phyloP scores from a whole-genome alignment of 2,329 filamentous ascomycete species.

The Clarireedia hainanense region DNA sequence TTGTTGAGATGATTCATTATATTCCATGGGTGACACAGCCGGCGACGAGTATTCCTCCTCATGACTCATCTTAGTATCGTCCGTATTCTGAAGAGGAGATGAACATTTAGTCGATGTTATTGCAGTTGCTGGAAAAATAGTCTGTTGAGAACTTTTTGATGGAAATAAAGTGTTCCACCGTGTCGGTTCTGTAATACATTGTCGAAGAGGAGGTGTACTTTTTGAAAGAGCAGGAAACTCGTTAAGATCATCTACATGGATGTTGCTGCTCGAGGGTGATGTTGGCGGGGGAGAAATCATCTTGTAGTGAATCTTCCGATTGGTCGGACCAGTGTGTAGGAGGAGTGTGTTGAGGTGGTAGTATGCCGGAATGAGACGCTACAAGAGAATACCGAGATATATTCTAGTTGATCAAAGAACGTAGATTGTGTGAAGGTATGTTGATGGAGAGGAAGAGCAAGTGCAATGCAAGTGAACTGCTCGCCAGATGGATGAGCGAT shows the following conservation, averaged over 20 bases:
- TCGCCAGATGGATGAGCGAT: not conserved
- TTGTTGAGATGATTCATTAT: not conserved
- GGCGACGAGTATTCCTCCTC: not conserved
- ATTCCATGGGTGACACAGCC: not conserved
- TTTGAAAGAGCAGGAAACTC: not conserved
- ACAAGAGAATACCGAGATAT: not conserved
- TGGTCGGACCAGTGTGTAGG: not conserved
- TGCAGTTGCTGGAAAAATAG: no score
- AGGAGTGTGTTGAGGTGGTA: not conserved
- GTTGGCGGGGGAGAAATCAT: not conserved
- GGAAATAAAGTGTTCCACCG: not conserved
- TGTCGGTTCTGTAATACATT: not conserved
- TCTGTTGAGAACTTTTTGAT: not conserved
- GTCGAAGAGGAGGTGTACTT: not conserved
- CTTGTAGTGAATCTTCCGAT: not conserved
- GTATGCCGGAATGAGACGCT: not conserved
- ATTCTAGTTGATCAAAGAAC: not conserved
- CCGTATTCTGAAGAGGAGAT: no score
- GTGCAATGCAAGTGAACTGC: constrained; percentile 2
- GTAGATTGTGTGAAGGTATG: not conserved
- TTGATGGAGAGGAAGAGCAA: not conserved
- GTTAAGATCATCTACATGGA: not conserved
- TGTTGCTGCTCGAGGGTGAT: not conserved
- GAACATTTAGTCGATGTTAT: no score
- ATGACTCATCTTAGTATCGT: no score